Conservation (phyloP, 202 grass and related monocot species). For the Setaria italica region DNA sequence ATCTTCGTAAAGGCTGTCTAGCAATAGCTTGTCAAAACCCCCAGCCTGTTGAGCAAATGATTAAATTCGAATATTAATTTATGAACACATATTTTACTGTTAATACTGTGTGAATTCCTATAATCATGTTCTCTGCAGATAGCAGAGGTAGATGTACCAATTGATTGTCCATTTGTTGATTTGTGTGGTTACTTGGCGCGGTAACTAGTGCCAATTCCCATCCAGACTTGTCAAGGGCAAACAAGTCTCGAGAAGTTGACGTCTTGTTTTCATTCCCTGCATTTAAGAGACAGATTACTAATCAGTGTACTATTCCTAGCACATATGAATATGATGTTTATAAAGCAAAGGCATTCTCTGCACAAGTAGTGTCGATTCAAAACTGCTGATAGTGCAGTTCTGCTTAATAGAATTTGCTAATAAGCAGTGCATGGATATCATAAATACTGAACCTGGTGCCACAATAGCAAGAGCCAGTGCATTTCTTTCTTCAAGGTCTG, state of each 20-base stretch:
- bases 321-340: slow-evolving; percentile 4
- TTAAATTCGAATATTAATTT: neutral
- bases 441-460: slow-evolving; percentile 60
- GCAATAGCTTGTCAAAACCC: slow-evolving; percentile 92
- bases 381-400: neutral
- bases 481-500: slow-evolving; percentile 79
- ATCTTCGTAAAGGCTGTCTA: slow-evolving; percentile 94
- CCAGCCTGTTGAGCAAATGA: slow-evolving; percentile 58
- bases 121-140: neutral
- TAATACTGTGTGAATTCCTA: neutral
- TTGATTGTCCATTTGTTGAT: slow-evolving; percentile 66
- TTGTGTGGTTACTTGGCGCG: slow-evolving; percentile 75
- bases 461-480: slow-evolving; percentile 88
- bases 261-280: slow-evolving; percentile 64
- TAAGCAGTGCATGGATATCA: neutral
- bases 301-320: slow-evolving; percentile 13
- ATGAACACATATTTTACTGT: neutral
- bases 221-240: slow-evolving; percentile 68
- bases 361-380: neutral
- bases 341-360: slow-evolving; percentile 17
- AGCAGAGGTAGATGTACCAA: slow-evolving; percentile 52
- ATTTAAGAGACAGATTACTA: slow-evolving; percentile 34
- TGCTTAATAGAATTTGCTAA: slow-evolving; percentile 15
- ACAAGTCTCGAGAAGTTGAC: slow-evolving; percentile 64
- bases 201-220: slow-evolving; percentile 90